Base-by-base conservation (phyloP, 2,329 filamentous ascomycete species). In the Sarocladium brachiariae region DNA sequence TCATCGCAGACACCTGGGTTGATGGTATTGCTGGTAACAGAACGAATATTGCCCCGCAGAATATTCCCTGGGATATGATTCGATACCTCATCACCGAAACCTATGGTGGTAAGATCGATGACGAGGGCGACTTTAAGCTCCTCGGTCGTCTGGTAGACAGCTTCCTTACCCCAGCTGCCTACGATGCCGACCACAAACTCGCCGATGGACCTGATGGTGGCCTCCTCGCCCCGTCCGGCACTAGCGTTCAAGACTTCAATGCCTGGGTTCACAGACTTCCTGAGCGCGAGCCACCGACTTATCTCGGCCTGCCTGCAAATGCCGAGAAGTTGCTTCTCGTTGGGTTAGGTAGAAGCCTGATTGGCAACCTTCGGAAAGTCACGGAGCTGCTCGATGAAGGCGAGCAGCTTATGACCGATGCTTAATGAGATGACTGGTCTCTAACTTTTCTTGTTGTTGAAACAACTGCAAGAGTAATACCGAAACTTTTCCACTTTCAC, bases 101-200 rank as follows among this genome's bases (percentile, higher is more conserved):
- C 55, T 99, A 99, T 63, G 93, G 93, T 56, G 93, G 93, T 67
- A 99, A 99, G 74, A 91, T 99, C 59, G 93, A 99, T 64, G 83
- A 96, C 63, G 86, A 90, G 56, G 84, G 73, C 37, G 93, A 99
- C 69, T 96, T 93, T 67, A 71, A 73, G 49, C 77, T 84, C 39
- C 80, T 99, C 14, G 75, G 77, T 41, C 71, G 79, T 52, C 79
- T 99, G 2, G 92, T 99, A 46, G 70, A 81, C 38, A 78, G 77
- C 27, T 84, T 95, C 66, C 76, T 99, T 56, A 96, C 89, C 0
- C 87, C 91, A 0, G 80, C 86, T 1, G 93, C 93, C 2, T 99
- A 95, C 63, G 93, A 99, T 52, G 86, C 91, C 45, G 88, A 92
- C 52, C 90, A 96, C 74, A 89, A 89, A 65, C 78, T 99, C 11